phyloP scores from a whole-genome alignment of 1,284 basidiomycete species.

The Albatrellus sp. region DNA sequence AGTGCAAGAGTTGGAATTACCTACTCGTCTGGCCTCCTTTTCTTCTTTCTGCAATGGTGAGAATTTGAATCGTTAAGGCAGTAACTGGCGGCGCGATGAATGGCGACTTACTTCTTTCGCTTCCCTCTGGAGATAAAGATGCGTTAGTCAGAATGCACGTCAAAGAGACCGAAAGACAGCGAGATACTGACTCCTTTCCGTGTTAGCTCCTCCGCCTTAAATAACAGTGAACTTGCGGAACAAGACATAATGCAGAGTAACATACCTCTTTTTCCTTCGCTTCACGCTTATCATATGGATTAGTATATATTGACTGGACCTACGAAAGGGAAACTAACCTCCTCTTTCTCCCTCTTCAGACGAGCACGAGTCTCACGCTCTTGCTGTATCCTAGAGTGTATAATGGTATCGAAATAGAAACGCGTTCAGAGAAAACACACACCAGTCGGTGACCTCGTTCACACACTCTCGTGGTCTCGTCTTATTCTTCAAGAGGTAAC shows the following conservation, averaged over 20 bases:
- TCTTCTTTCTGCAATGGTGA: slow-evolving; percentile 34
- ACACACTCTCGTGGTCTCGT: slow-evolving; percentile 71
- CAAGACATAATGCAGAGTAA: neutral
- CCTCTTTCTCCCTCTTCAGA: slow-evolving; percentile 75
- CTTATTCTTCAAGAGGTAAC: slow-evolving; percentile 76
- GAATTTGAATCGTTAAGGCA: slow-evolving; percentile 5
- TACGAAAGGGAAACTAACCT: slow-evolving; percentile 30
- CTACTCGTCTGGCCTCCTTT: slow-evolving; percentile 29
- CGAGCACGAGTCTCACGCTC: slow-evolving; percentile 73
- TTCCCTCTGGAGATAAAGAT: slow-evolving; percentile 1
- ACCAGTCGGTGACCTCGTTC: slow-evolving; percentile 63
- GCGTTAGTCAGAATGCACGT: neutral
- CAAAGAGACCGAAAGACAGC: neutral
- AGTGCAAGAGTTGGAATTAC: neutral
- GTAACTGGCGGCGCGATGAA: slow-evolving; percentile 6
- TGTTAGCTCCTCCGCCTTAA: slow-evolving; percentile 26
- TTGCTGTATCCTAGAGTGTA: slow-evolving; percentile 39
- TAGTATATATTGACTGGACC: slow-evolving; percentile 9
- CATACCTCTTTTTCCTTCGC: slow-evolving; percentile 59
- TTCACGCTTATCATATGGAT: slow-evolving; percentile 38
- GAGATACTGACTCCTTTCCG: slow-evolving; percentile 23
- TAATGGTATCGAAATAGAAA: slow-evolving; percentile 5
- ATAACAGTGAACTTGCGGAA: neutral
- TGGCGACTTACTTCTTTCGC: slow-evolving; percentile 1
- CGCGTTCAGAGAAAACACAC: slow-evolving; percentile 10